phyloP scores from a whole-genome alignment of 768 basidiomycete genomes.

The Pholiota microspora region DNA sequence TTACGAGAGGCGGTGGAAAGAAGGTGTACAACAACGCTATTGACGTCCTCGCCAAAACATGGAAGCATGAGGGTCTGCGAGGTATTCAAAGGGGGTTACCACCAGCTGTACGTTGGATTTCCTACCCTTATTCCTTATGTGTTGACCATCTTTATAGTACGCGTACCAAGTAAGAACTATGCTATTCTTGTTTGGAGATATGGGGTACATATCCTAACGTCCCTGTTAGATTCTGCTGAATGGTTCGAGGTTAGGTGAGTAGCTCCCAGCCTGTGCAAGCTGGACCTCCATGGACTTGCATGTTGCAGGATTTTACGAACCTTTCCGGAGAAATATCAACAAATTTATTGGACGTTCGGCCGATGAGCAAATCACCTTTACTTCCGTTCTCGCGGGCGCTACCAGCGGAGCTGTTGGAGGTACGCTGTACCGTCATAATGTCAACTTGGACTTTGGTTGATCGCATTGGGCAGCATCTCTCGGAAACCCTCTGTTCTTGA shows the following conservation, averaged over 20 bases:
- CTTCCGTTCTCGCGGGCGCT: slow-evolving; percentile 85
- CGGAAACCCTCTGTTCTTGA: slow-evolving; percentile 89
- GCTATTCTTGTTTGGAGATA: neutral
- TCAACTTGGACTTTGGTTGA: slow-evolving; percentile 4
- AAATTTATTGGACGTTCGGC: slow-evolving; percentile 58
- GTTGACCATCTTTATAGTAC: slow-evolving; percentile 51
- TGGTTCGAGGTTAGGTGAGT: slow-evolving; percentile 80
- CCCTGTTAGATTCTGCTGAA: slow-evolving; percentile 77
- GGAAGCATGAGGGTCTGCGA: slow-evolving; percentile 82
- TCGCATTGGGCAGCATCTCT: slow-evolving; percentile 48
- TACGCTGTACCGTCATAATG: slow-evolving; percentile 26
- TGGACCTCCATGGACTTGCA: neutral
- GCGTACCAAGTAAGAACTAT: slow-evolving; percentile 73
- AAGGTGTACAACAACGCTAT: slow-evolving; percentile 88
- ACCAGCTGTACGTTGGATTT: slow-evolving; percentile 70
- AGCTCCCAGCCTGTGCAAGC: too few relatives aligned
- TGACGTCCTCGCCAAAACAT: slow-evolving; percentile 87
- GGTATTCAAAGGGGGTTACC: slow-evolving; percentile 92
- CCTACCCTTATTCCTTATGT: neutral
- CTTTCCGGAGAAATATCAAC: slow-evolving; percentile 75
- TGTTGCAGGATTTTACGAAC: slow-evolving; percentile 88
- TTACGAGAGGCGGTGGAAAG: slow-evolving; percentile 66
- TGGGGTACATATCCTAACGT: slow-evolving; percentile 4
- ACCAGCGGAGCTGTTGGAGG: slow-evolving; percentile 90
- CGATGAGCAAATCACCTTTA: slow-evolving; percentile 66